Evolutionary conservation across 495 filamentous ascomycete genomes (phyloP).

Genomic region (Parmelia sp.): DNA sequence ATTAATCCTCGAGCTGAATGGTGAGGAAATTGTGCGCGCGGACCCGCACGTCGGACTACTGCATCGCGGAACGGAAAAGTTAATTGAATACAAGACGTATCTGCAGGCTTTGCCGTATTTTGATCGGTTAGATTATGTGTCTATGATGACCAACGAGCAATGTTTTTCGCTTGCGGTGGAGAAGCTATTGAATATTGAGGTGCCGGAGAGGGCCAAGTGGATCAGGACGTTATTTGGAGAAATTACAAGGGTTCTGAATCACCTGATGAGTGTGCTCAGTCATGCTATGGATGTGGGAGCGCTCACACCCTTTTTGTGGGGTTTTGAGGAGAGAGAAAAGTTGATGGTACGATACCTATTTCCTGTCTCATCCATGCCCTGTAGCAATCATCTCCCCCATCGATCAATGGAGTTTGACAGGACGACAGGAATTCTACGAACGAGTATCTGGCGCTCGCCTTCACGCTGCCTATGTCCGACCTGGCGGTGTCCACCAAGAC

Average conservation of each 20-base stretch:
- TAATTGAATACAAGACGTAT: conserved; percentile 99
- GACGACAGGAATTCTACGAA: conserved; percentile 91
- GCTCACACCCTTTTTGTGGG: conserved; percentile 97
- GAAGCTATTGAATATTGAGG: conserved; percentile 96
- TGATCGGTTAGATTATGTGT: conserved; percentile 96
- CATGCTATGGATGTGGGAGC: conserved; percentile 99
- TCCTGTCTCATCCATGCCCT: background rate
- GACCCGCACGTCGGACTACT: conserved; percentile 97
- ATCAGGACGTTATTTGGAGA: conserved; percentile 96
- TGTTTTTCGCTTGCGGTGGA: conserved; percentile 92
- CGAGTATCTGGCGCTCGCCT: conserved; percentile 97
- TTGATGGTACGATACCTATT: conserved; percentile 68
- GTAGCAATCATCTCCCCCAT: background rate
- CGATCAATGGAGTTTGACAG: background rate
- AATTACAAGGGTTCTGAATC: conserved; percentile 91
- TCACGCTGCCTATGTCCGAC: conserved; percentile 96
- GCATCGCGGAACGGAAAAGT: conserved; percentile 97
- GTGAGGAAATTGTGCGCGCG: conserved; percentile 92
- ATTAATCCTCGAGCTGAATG: conserved; percentile 94
- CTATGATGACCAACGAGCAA: conserved; percentile 99
- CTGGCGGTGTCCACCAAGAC: conserved; percentile 94
- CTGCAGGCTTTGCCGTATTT: conserved; percentile 98
- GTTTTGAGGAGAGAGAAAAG: conserved; percentile 99
- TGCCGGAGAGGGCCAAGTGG: conserved; percentile 92
- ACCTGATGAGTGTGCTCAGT: conserved; percentile 94